Conservation (phyloP, 495 filamentous ascomycete species). For the Penicillium pulvis region DNA sequence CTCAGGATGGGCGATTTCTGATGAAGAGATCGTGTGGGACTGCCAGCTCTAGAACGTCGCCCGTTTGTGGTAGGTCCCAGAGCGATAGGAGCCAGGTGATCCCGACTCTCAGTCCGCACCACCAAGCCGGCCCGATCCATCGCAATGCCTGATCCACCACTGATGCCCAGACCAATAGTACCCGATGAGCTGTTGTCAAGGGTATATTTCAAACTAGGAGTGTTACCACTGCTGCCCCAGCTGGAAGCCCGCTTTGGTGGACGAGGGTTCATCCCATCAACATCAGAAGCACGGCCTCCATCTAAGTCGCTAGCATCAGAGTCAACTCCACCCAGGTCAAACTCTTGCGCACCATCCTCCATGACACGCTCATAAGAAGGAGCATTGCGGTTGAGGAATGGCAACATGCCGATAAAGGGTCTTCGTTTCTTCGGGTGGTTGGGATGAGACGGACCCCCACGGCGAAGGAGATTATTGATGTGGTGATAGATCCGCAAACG, state of each 20-base stretch:
- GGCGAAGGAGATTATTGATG: conserved; percentile 51
- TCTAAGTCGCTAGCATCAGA: conserved; percentile 58
- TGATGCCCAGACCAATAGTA: conserved; percentile 51
- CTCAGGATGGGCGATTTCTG: conserved; percentile 46
- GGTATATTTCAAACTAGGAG: conserved; percentile 56
- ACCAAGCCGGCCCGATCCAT: conserved; percentile 76
- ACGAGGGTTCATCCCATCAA: conserved; percentile 25
- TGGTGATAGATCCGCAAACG: conserved; percentile 65
- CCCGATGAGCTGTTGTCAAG: conserved; percentile 57
- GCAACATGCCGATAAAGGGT: conserved; percentile 52
- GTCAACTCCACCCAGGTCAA: conserved; percentile 69
- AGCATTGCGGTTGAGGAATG: conserved; percentile 55
- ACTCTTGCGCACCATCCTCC: conserved; percentile 71
- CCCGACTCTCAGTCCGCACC: conserved; percentile 78
- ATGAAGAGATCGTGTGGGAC: conserved; percentile 46
- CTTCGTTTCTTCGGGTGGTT: conserved; percentile 54
- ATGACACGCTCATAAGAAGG: conserved; percentile 84
- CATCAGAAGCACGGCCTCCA: conserved; percentile 34
- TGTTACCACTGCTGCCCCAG: conserved; percentile 39
- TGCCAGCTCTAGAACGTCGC: conserved; percentile 47
- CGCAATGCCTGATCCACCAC: conserved; percentile 49
- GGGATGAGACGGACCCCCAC: conserved; percentile 53
- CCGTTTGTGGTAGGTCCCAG: conserved; percentile 48
- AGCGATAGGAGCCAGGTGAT: conserved; percentile 57
- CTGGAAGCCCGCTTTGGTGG: conserved; percentile 42